Conservation (phyloP, 202 grass and related monocot genomes). For the Panicum hallii region DNA sequence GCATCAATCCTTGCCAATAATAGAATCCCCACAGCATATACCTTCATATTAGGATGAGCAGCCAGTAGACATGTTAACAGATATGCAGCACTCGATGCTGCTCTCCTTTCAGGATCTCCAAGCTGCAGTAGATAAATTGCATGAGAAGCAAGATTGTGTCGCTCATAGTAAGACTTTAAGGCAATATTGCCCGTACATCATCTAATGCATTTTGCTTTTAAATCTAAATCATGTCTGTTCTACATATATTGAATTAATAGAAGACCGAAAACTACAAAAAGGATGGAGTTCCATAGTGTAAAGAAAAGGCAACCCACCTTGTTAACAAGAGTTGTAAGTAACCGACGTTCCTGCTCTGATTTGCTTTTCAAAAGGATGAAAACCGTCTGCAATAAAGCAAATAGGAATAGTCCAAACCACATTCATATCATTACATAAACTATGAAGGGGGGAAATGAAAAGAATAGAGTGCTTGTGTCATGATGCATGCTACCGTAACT, state of each 20-base stretch:
- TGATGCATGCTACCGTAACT: background rate
- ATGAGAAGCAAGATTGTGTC: conserved; percentile 39
- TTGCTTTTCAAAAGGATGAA: conserved; percentile 87
- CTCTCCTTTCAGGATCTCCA: conserved; percentile 93
- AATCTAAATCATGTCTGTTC: conserved; percentile 22
- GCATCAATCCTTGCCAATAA: background rate
- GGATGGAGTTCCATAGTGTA: background rate
- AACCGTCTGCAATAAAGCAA: conserved; percentile 72
- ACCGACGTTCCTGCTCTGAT: conserved; percentile 92
- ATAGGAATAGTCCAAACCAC: conserved; percentile 19
- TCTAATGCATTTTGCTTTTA: conserved; percentile 24
- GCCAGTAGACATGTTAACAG: conserved; percentile 80
- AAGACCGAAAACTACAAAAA: background rate
- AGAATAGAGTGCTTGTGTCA: background rate
- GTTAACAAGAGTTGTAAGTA: conserved; percentile 95
- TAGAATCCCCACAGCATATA: conserved; percentile 32
- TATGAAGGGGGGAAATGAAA: background rate
- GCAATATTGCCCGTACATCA: conserved; percentile 20
- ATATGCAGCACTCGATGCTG: conserved; percentile 87
- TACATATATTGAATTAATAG: conserved; percentile 7
- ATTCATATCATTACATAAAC: conserved; percentile 14
- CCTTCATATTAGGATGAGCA: conserved; percentile 98
- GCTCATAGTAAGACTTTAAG: conserved; percentile 5
- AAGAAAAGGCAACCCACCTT: conserved; percentile 64
- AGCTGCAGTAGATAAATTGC: conserved; percentile 61